Conservation (phyloP, 805 yeast genomes). For the Sugiyamaella americana region DNA sequence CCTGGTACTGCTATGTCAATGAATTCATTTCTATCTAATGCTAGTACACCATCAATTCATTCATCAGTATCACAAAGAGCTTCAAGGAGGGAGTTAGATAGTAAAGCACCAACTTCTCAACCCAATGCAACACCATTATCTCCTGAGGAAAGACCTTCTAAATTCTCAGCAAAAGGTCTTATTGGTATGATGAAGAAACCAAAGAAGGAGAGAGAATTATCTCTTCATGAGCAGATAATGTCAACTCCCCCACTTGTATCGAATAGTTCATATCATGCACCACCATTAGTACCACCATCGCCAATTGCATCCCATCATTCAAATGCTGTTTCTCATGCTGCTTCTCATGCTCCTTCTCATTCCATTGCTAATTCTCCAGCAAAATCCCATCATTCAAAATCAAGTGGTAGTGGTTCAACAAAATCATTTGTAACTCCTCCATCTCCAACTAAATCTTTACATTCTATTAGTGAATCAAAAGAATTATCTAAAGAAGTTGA, state of each 20-base stretch:
- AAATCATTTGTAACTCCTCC: neutral
- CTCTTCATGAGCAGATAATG: neutral
- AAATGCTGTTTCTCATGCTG: too few relatives aligned
- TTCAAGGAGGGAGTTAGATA: neutral
- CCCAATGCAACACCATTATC: neutral
- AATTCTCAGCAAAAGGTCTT: constrained; percentile 3
- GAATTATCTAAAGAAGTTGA: neutral
- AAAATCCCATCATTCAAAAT: neutral
- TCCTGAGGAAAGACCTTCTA: neutral
- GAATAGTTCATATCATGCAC: neutral
- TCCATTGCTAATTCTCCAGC: neutral
- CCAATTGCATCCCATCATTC: neutral
- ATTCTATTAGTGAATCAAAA: too few relatives aligned
- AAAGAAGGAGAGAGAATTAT: neutral
- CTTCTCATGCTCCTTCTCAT: too few relatives aligned
- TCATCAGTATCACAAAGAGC: neutral
- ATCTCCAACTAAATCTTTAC: neutral
- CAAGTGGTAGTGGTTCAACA: neutral
- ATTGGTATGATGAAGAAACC: neutral
- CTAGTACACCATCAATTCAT: neutral
- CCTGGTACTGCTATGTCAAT: neutral
- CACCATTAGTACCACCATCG: neutral
- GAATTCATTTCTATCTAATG: neutral
- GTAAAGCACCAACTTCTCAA: neutral
- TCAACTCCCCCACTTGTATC: neutral